A percentile compares a stretch with the other conserved stretches of the same genome.
Conservation (phyloP, 768 basidiomycete species). For the Boletus rubropictus region DNA sequence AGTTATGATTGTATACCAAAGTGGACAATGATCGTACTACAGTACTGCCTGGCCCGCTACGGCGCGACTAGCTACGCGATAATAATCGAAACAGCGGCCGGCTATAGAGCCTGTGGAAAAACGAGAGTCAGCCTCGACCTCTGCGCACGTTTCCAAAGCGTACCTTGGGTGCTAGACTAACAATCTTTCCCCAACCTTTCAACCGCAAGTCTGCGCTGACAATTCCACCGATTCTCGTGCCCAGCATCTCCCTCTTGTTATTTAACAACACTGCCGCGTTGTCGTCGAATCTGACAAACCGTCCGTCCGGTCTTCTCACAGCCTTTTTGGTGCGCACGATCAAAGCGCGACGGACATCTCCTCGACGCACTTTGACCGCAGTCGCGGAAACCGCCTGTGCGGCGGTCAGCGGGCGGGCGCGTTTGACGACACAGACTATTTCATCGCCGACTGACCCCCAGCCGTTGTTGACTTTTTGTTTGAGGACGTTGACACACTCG, state of each 20-base stretch:
- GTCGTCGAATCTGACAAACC: conserved; percentile 88
- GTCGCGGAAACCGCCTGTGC: conserved; percentile 62
- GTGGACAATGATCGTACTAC: too few species aligned
- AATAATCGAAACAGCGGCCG: background rate
- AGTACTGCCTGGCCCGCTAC: too few species aligned
- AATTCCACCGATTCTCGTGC: conserved; percentile 89
- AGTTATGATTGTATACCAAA: too few species aligned
- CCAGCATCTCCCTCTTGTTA: conserved; percentile 93
- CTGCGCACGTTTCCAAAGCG: background rate
- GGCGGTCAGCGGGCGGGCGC: conserved; percentile 75
- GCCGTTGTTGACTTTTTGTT: conserved; percentile 93
- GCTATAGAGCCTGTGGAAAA: conserved; percentile 16
- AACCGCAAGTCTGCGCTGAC: conserved; percentile 87
- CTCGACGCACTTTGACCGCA: conserved; percentile 84
- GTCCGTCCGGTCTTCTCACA: conserved; percentile 82
- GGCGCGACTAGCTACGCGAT: background rate
- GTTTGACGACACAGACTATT: conserved; percentile 91
- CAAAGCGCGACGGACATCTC: conserved; percentile 93
- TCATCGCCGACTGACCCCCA: conserved; percentile 93
- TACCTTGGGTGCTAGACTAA: conserved; percentile 88
- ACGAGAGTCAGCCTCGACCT: background rate
- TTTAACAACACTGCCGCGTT: conserved; percentile 93
- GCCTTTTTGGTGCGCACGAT: conserved; percentile 90
- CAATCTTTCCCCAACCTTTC: conserved; percentile 94
- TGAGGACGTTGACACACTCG: conserved; percentile 94